Conservation (phyloP, 306 rosid genomes). For the Sechiopsis laciniata region DNA sequence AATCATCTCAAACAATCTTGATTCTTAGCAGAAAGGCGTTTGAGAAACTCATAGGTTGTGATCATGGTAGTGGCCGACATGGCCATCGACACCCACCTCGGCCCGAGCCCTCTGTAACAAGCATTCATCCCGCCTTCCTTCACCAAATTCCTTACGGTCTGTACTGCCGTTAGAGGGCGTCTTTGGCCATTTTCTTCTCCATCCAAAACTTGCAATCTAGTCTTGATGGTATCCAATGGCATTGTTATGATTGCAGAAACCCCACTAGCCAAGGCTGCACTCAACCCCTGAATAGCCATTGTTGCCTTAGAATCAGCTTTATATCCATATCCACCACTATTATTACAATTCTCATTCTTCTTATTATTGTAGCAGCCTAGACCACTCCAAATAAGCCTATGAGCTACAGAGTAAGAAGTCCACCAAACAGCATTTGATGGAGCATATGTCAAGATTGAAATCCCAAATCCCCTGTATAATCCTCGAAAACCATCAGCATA, state of each 20-base stretch:
- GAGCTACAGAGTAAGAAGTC: slow-evolving; percentile 82
- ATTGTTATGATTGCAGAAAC: slow-evolving; percentile 77
- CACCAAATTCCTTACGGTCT: slow-evolving; percentile 58
- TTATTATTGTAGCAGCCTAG: slow-evolving; percentile 49
- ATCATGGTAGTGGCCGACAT: slow-evolving; percentile 94
- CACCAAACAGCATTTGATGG: slow-evolving; percentile 99
- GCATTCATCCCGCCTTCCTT: slow-evolving; percentile 81
- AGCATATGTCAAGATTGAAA: slow-evolving; percentile 75
- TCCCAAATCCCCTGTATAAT: slow-evolving; percentile 85
- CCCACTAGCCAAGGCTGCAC: slow-evolving; percentile 92
- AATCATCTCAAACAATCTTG: slow-evolving; percentile 32
- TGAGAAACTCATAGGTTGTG: slow-evolving; percentile 88
- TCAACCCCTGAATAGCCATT: slow-evolving; percentile 68
- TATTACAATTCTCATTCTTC: slow-evolving; percentile 31
- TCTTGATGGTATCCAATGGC: slow-evolving; percentile 85
- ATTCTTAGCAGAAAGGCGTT: slow-evolving; percentile 69
- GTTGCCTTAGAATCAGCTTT: slow-evolving; percentile 56
- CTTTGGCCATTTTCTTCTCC: slow-evolving; percentile 68
- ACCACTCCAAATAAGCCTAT: slow-evolving; percentile 65
- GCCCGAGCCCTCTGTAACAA: slow-evolving; percentile 91
- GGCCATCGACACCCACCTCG: slow-evolving; percentile 96
- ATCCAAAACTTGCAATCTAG: slow-evolving; percentile 92
- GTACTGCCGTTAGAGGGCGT: slow-evolving; percentile 54
- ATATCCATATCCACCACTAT: slow-evolving; percentile 27
- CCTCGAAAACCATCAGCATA: slow-evolving; percentile 73